These are phyloP conservation scores for Saccharomyces uvarum DNA, from an alignment of 1,139 yeast genomes.

Conservation along the genomic window DNA sequence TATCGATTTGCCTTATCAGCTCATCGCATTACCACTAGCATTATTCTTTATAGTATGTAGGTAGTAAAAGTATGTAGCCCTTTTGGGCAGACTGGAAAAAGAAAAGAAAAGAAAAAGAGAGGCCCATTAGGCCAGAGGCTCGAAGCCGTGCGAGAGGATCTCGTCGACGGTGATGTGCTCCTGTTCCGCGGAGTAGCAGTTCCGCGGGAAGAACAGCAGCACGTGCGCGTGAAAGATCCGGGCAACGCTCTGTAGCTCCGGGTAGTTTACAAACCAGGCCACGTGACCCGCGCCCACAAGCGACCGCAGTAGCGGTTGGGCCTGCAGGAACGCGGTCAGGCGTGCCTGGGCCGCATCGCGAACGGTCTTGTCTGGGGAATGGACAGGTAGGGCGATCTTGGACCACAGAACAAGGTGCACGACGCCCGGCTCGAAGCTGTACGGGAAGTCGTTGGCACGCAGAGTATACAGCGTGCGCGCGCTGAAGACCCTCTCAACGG, in stretches of 20 bases:
- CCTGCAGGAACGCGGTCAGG: constrained; percentile 1
- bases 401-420: constrained; percentile 39
- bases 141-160: background rate
- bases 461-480: constrained; percentile 11
- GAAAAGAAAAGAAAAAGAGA: background rate
- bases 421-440: constrained; percentile 33
- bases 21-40: constrained; percentile 7
- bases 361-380: constrained; percentile 15
- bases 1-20: background rate
- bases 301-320: background rate
- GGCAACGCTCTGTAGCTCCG: constrained; percentile 51
- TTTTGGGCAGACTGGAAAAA: background rate
- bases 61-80: background rate
- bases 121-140: background rate
- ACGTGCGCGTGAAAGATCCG: constrained; percentile 57
- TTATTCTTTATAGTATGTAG: background rate
- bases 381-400: constrained; percentile 36
- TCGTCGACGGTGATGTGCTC: background rate
- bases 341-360: constrained; percentile 8
- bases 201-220: constrained; percentile 17
- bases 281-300: background rate
- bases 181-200: background rate
- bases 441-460: constrained; percentile 37
- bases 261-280: constrained; percentile 59
- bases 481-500: background rate